These are phyloP conservation scores for Escovopsis sp. DNA, from an alignment of 2,329 filamentous ascomycete species.

Conservation along the genomic window DNA sequence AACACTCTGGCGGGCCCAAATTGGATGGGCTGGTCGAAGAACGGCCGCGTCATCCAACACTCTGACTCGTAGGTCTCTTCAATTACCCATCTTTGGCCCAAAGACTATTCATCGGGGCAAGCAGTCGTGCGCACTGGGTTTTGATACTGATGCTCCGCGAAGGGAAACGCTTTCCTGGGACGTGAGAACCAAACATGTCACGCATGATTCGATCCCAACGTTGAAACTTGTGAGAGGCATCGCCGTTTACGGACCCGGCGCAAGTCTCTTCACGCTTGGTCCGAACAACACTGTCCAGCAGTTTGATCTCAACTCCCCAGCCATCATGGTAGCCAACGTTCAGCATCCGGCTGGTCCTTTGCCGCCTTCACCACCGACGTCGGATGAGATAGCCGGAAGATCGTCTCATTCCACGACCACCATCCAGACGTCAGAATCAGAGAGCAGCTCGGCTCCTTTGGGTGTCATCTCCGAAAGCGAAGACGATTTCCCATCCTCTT, in stretches of 20 bases:
- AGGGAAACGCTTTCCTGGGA: constrained; percentile 93
- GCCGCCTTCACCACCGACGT: constrained; percentile 71
- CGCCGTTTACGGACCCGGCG: constrained; percentile 76
- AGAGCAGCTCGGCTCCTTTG: constrained; percentile 38
- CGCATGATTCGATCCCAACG: constrained; percentile 76
- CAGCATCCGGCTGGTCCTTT: constrained; percentile 70
- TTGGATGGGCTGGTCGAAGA: constrained; percentile 98
- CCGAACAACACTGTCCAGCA: constrained; percentile 84
- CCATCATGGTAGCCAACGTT: constrained; percentile 69
- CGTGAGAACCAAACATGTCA: constrained; percentile 93
- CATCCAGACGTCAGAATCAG: constrained; percentile 37
- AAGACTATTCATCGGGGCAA: constrained; percentile 11
- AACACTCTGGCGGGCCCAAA: constrained; percentile 62
- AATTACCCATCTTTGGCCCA: constrained; percentile 4
- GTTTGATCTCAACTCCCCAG: constrained; percentile 77
- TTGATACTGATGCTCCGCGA: constrained; percentile 20
- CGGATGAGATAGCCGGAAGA: constrained; percentile 51
- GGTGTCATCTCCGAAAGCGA: constrained; percentile 59
- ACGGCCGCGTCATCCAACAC: constrained; percentile 86
- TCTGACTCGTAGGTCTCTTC: constrained; percentile 61
- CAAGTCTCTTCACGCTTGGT: constrained; percentile 83
- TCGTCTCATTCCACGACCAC: constrained; percentile 30
- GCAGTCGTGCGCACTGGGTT: too few species aligned
- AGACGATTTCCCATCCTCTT: constrained; percentile 60
- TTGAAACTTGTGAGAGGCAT: constrained; percentile 68